Base-by-base conservation (phyloP, 2,329 filamentous ascomycete genomes). In the Botrytis elliptica region DNA sequence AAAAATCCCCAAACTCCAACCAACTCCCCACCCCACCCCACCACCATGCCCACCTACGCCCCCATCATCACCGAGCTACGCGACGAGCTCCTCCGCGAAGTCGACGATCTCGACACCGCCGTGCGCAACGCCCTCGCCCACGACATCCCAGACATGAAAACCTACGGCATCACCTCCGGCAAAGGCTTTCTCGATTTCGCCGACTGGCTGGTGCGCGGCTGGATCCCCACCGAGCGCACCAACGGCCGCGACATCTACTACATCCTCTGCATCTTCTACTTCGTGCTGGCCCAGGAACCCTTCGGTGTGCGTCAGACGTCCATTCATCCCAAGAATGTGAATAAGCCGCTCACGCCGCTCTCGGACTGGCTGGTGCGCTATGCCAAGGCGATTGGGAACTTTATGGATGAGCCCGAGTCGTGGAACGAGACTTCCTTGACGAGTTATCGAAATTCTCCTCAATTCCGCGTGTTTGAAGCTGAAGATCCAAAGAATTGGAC, bases 331-430 rank as follows among this genome's bases (percentile, higher is more conserved):
- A 71, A 76, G 25, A 76, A 78, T n/a, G 76, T 73, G 33, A 75
- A 79, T 5, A 74, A 79, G 67, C 79, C 79, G 3, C 78, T 83
- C 12, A 81, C 79, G 3, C 78, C 77, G 75, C 76, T 85, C 6
- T 83, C 82, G 1, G 75, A 79, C 7, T 85, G 83, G 83, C 76
- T 85, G 25, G 81, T 84, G 33, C 74, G 78, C n/a, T 85, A 81
- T 68, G 80, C 82, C 12, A 77, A 81, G 62, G 75, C 77, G 22
- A 79, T 84, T 29, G 83, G 84, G 1, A 74, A 78, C 2, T 82
- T 81, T 62, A 80, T 84, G 77, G 81, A 82, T 74, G 78, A 76
- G 0, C 75, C 79, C 0, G 76, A 76, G 16, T 84, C 82, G 1
- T 72, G 84, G 40, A 83, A 79, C 0, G 70, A 76, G 1, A 74